Evolutionary conservation across 2,329 filamentous ascomycete genomes (phyloP).

Genomic region (Polytolypa hystricis): DNA sequence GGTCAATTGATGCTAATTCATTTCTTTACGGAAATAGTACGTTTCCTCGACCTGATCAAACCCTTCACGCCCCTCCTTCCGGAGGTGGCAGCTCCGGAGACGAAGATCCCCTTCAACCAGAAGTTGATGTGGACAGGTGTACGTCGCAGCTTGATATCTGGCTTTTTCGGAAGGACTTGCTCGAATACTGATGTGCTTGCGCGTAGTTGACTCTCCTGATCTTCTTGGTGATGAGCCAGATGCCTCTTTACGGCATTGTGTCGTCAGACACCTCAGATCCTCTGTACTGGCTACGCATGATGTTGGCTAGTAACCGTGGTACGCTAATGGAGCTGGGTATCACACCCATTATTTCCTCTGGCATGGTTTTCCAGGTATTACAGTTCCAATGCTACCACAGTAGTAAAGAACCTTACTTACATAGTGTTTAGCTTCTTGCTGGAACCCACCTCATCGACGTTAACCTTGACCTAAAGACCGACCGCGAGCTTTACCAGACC

Average conservation of each 20-base stretch:
- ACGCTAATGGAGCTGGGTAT: constrained; percentile 95
- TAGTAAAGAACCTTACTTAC: constrained; percentile 2
- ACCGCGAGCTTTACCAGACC: constrained; percentile 99
- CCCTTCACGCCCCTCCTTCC: constrained; percentile 98
- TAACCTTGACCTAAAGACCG: constrained; percentile 99
- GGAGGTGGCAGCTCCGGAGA: constrained; percentile 97
- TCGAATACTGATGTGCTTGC: constrained; percentile 12
- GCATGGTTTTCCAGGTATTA: constrained; percentile 89
- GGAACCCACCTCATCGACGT: constrained; percentile 99
- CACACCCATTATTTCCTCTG: constrained; percentile 97
- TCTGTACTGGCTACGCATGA: constrained; percentile 99
- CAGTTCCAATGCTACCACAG: too few relatives aligned
- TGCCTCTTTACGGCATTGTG: constrained; percentile 98
- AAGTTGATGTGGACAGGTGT: constrained; percentile 87
- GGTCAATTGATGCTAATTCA: background rate
- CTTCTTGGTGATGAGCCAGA: constrained; percentile 99
- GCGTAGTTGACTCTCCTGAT: constrained; percentile 73
- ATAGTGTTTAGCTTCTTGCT: constrained; percentile 59
- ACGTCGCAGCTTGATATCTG: constrained; percentile 19
- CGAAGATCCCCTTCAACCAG: constrained; percentile 98
- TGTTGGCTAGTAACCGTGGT: constrained; percentile 97
- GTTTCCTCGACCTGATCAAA: constrained; percentile 99
- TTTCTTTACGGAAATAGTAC: constrained; percentile 50
- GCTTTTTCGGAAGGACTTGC: constrained; percentile 11
- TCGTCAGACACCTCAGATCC: constrained; percentile 97